Conservation (phyloP, 2,329 filamentous ascomycete species). For the Apiospora hydei region DNA sequence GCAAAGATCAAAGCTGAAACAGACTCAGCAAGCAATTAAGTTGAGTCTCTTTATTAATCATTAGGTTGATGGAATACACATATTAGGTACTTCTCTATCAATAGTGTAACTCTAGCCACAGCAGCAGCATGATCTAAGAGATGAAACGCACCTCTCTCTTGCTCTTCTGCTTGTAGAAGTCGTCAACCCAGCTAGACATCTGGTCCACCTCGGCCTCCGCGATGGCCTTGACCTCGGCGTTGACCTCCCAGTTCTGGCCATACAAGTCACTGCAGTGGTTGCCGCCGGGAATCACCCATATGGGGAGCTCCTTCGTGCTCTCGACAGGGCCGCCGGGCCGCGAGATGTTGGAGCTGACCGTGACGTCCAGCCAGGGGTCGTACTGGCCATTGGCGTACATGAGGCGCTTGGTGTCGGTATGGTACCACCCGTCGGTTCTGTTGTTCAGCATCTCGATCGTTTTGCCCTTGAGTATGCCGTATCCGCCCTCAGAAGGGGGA, state of each 20-base stretch:
- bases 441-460: conserved; percentile 44
- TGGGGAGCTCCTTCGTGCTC: conserved; percentile 42
- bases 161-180: conserved; percentile 50
- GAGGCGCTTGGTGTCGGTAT: conserved; percentile 49
- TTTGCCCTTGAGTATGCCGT: conserved; percentile 43
- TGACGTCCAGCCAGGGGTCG: conserved; percentile 51
- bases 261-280: conserved; percentile 51
- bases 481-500: conserved; percentile 48
- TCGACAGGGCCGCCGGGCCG: conserved; percentile 48
- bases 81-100: conserved; percentile 7
- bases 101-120: not conserved
- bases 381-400: conserved; percentile 48
- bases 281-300: conserved; percentile 45
- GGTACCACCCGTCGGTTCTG: conserved; percentile 50
- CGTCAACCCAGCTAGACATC: conserved; percentile 61
- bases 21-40: not conserved
- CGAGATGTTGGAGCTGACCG: conserved; percentile 43
- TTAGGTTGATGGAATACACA: not conserved
- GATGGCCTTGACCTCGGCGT: conserved; percentile 56
- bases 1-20: not conserved
- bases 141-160: conserved; percentile 22
- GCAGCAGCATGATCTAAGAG: not conserved
- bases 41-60: not conserved
- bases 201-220: conserved; percentile 58
- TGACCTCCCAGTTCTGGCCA: conserved; percentile 55